Evolutionary conservation across 78 protist species (phyloP).

Genomic region (Cyanophora paradoxa): DNA sequence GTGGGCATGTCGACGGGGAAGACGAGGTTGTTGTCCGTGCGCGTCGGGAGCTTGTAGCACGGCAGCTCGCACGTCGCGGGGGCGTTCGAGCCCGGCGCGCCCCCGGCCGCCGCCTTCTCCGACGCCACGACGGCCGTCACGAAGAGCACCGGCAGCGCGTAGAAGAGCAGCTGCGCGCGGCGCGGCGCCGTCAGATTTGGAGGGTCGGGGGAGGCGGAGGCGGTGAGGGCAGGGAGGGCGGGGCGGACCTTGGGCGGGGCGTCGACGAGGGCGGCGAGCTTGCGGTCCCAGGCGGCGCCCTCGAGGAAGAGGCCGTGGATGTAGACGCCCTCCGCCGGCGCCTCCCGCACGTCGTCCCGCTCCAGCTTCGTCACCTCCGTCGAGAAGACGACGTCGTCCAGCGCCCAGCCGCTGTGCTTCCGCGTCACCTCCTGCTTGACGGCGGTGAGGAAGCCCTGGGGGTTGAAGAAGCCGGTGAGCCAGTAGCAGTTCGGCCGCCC

Average conservation of each 20-base stretch:
- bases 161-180: too few species aligned
- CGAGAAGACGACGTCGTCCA: conserved; percentile 48
- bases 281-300: conserved; percentile 77
- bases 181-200: too few species aligned
- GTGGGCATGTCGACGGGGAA: conserved; percentile 50
- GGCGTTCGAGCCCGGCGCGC: background rate
- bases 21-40: too few species aligned
- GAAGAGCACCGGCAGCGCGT: conserved; percentile 59
- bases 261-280: conserved; percentile 33
- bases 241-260: conserved; percentile 57
- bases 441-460: conserved; percentile 77
- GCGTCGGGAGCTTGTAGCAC: too few species aligned
- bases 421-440: conserved; percentile 79
- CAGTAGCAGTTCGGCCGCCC: conserved; percentile 63
- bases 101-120: too few species aligned
- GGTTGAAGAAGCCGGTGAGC: conserved; percentile 79
- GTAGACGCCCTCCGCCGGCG: conserved; percentile 75
- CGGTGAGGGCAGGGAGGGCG: too few species aligned
- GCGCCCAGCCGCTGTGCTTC: conserved; percentile 72
- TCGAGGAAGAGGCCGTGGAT: conserved; percentile 79
- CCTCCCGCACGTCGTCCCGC: conserved; percentile 28
- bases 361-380: conserved; percentile 48
- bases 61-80: conserved; percentile 35
- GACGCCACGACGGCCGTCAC: conserved; percentile 51
- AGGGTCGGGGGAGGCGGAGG: too few species aligned